Conservation (phyloP, 208 protist species). For the Trypanosoma boissoni region DNA sequence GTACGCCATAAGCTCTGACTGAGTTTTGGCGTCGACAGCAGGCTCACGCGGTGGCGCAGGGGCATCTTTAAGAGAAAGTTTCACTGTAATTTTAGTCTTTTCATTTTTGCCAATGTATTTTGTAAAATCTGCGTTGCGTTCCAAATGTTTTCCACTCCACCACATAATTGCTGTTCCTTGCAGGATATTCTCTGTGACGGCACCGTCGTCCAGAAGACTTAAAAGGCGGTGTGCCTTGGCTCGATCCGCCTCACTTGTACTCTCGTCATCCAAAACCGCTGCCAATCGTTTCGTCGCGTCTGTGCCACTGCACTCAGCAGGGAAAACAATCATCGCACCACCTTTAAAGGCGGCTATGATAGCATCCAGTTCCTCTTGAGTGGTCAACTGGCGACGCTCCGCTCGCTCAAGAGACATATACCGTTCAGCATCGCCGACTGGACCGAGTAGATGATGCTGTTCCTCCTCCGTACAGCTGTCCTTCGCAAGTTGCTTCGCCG, state of each 20-base stretch:
- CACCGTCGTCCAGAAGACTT: conserved; percentile 83
- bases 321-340: conserved; percentile 86
- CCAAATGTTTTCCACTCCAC: conserved; percentile 88
- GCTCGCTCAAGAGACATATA: conserved; percentile 76
- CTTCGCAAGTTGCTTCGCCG: conserved; percentile 79
- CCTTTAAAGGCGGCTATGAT: conserved; percentile 76
- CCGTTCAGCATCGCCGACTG: conserved; percentile 67
- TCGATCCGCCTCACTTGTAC: conserved; percentile 46
- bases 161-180: conserved; percentile 70
- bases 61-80: conserved; percentile 69
- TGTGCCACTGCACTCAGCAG: conserved; percentile 74
- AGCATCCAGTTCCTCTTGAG: conserved; percentile 65
- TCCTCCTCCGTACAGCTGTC: conserved; percentile 55
- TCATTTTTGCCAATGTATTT: conserved; percentile 93
- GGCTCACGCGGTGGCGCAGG: conserved; percentile 83
- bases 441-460: conserved; percentile 67
- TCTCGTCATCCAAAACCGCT: conserved; percentile 62
- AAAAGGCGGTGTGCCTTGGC: conserved; percentile 82
- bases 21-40: conserved; percentile 66
- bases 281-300: conserved; percentile 67
- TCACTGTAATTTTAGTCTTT: conserved; percentile 93
- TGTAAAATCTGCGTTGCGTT: conserved; percentile 58
- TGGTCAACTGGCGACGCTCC: conserved; percentile 45
- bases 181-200: conserved; percentile 74
- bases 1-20: conserved; percentile 90